Base-by-base conservation (phyloP, 192 early-diverging fungal genomes). In the Mortierella antarctica region DNA sequence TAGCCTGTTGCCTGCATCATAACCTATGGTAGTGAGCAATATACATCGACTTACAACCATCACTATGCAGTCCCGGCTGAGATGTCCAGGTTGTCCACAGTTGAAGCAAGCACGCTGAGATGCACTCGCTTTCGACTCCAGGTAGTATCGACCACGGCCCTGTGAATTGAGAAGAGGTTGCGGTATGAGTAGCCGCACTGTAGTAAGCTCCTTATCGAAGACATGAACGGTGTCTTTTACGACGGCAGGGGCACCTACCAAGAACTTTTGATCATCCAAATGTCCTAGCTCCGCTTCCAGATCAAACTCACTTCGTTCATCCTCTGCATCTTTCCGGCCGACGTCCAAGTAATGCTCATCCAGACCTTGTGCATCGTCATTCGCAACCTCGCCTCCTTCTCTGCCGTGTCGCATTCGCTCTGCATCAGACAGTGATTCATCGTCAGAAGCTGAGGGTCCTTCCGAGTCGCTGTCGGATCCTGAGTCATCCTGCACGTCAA, bases 81-180 rank as follows among this genome's bases (percentile, higher is more conserved):
- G 5, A 49, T 80, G 77, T 21, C 77, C 77, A 10, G 53, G 17
- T 39, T 52, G 3, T 4, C 51, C 51, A 42, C 77, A 80, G 17
- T 23, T 70, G 57, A 63, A 18, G 59, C 71, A 73, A 12, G 63
- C 23, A 42, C 23, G 7, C 12, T 12, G n/a, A 20, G n/a, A 23
- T 14, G 61, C 31, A 9, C 39, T 9, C 50, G 59, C 57, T 18
- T 44, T 61, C 18, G 21, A 23, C 44, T 68, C 77, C 58, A 80
- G 42, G 47, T 80, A 80, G 57, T 80, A 80, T 14, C 77, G 59
- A 21, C 58, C 56, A 0, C 60, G 57, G 9, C 77, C 77, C 77
- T 80, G 46, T 20, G 2, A 23, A 7, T 14, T 1, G 31, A 31
- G 31, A 3, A 31, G 31, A 31, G 31, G 31, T 31, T 3, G 31